Evolutionary conservation across 2,329 filamentous ascomycete genomes (phyloP).

Genomic region (Ophioceras dolichostomum): DNA sequence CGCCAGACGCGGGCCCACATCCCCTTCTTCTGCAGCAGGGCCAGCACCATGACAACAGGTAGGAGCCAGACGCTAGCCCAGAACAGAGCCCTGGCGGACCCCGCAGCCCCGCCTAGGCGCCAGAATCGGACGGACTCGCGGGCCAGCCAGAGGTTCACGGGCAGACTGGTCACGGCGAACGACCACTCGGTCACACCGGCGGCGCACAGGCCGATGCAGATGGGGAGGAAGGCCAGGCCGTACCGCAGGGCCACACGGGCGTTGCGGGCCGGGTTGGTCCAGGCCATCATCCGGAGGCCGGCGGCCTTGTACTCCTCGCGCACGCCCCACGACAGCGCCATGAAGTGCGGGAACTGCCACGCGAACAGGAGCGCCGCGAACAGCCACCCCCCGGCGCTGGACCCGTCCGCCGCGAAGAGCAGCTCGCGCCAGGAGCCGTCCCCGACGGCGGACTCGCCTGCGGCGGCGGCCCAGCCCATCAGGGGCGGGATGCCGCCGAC

Average conservation of each 20-base stretch:
- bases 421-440: slow-evolving; percentile 58
- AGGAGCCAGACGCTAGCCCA: slow-evolving; percentile 98
- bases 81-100: slow-evolving; percentile 74
- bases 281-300: slow-evolving; percentile 63
- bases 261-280: slow-evolving; percentile 78
- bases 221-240: slow-evolving; percentile 70
- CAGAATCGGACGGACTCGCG: slow-evolving; percentile 74
- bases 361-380: slow-evolving; percentile 75
- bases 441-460: slow-evolving; percentile 70
- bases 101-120: slow-evolving; percentile 62
- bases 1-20: slow-evolving; percentile 77
- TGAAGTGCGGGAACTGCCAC: slow-evolving; percentile 99
- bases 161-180: slow-evolving; percentile 68
- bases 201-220: slow-evolving; percentile 71
- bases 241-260: slow-evolving; percentile 81
- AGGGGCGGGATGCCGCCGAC: slow-evolving; percentile 89
- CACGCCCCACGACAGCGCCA: slow-evolving; percentile 81
- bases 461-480: slow-evolving; percentile 97
- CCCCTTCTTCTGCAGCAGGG: slow-evolving; percentile 87
- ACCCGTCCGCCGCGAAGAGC: slow-evolving; percentile 52
- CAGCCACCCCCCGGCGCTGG: slow-evolving; percentile 71
- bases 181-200: slow-evolving; percentile 73
- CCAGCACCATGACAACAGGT: slow-evolving; percentile 78
- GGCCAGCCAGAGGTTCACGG: slow-evolving; percentile 78
- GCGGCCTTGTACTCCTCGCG: slow-evolving; percentile 74